Percentiles rank a stretch among this genome's conserved stretches.
Evolutionary conservation across 129 eudicot genomes (phyloP).

Genomic region (Scalesia atractyloides): DNA sequence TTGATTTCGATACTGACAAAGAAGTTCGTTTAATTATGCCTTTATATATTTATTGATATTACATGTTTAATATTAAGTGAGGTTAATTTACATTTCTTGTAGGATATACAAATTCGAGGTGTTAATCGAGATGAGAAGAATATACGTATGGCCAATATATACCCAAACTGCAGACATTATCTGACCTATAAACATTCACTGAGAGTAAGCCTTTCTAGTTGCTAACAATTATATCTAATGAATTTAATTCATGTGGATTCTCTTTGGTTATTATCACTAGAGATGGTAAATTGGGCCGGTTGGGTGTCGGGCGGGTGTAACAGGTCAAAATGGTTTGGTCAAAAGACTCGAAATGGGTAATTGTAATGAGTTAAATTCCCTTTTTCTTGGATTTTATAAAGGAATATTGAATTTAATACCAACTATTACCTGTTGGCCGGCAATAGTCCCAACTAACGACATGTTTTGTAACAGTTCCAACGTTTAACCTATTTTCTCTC

Average conservation of each 20-base stretch:
- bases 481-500: too few relatives aligned
- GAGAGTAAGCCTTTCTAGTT: constrained; percentile 53
- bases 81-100: constrained; percentile 16
- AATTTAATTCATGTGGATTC: not conserved
- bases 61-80: constrained; percentile 17
- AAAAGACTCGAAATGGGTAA: not conserved
- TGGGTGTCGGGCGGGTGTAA: not conserved
- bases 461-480: too few relatives aligned
- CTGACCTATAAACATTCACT: constrained; percentile 90
- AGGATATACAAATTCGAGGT: constrained; percentile 98
- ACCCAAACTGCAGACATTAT: constrained; percentile 87
- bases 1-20: constrained; percentile 81
- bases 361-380: not conserved
- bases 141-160: constrained; percentile 74
- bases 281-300: not conserved
- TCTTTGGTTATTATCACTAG: not conserved
- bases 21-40: constrained; percentile 41
- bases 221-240: not conserved
- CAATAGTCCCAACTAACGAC: too few relatives aligned
- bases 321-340: not conserved
- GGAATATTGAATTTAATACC: too few relatives aligned
- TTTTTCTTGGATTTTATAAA: not conserved
- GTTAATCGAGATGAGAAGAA: constrained; percentile 92
- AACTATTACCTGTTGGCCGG: too few relatives aligned
- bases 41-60: not conserved